Base-by-base conservation (phyloP, 768 basidiomycete species). In the Dictyophora rubrovolvata region DNA sequence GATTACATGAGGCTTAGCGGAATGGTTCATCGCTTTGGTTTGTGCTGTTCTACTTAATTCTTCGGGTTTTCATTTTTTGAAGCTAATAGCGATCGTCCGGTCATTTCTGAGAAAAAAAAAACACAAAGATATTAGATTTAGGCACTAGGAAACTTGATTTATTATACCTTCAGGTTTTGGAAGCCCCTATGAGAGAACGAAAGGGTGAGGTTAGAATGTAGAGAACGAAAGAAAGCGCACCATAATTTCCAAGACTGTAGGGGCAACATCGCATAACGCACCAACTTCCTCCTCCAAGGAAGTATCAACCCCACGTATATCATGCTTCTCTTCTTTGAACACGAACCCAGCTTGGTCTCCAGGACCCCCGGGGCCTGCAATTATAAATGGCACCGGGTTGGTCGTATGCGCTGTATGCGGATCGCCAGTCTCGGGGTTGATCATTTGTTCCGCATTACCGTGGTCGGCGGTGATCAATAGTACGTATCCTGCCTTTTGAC, bases 371-470 rank as follows among this genome's bases (percentile, higher is more conserved):
- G 72, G 61, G 80, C 79, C 88, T 7, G 86, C 84, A 74, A 92
- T 83, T 65, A 95, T 92, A 76, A 95, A 91, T 14, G 93, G 93
- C 9, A 95, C 93, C 1, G 82, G 78, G 72, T 92, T 94, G 59
- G 87, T 90, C 42, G 88, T 90, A 67, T 92, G 89, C n/a, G 89
- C 88, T 10, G 93, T 96, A 71, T 93, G 90, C 16, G 93, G 92
- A 48, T 81, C 85, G 37, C 88, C 89, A 0, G 90, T 93, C 63
- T 84, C 79, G 2, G 78, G 77, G 71, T 94, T 88, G 62, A 84
- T 74, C 93, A 94, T 94, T 74, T 93, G 89, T 71, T 95, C 93
- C 47, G 93, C 93, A 68, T 97, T 97, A 3, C 93, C 93, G 70
- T 96, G 93, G 70, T 96, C 94, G 12, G 93, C 86, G 1, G 94